These are phyloP conservation scores for Vitis rupestris DNA, from an alignment of 164 flowering plant genomes.

Conservation along the genomic window DNA sequence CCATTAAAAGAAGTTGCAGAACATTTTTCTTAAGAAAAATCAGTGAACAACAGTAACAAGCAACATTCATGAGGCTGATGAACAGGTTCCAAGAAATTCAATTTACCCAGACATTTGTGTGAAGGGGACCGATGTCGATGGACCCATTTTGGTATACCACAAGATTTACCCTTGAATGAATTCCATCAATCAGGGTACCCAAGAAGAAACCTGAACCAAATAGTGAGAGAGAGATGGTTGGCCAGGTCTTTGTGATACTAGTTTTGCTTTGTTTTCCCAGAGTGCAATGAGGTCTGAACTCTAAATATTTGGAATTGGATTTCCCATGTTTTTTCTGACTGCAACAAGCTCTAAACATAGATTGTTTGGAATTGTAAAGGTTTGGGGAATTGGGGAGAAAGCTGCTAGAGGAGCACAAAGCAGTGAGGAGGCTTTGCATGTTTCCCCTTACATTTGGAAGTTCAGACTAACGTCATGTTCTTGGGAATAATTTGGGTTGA, in stretches of 20 bases:
- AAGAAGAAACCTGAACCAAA: constrained; percentile 73
- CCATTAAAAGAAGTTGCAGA: too few species aligned
- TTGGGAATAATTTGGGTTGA: too few species aligned
- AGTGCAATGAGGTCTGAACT: constrained; percentile 22
- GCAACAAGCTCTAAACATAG: too few species aligned
- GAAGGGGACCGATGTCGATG: constrained; percentile 74
- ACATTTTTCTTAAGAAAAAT: background rate
- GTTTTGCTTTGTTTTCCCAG: constrained; percentile 30
- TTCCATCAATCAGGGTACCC: constrained; percentile 79
- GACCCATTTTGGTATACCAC: constrained; percentile 72
- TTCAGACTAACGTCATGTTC: too few species aligned
- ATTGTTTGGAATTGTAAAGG: too few species aligned
- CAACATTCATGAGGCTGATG: background rate
- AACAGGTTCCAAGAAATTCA: background rate
- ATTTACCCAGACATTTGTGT: constrained; percentile 79
- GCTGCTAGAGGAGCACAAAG: constrained; percentile 12
- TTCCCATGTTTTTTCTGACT: background rate
- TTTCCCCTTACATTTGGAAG: too few species aligned
- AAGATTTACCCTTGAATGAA: constrained; percentile 81
- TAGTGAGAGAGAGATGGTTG: constrained; percentile 51
- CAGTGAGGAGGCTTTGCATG: constrained; percentile 9
- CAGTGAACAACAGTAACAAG: background rate
- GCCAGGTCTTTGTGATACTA: constrained; percentile 38
- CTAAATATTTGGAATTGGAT: constrained; percentile 10
- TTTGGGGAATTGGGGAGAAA: constrained; percentile 7